Base-by-base conservation (phyloP, 176 grass and related monocot genomes). In the Pontederia crassipes region DNA sequence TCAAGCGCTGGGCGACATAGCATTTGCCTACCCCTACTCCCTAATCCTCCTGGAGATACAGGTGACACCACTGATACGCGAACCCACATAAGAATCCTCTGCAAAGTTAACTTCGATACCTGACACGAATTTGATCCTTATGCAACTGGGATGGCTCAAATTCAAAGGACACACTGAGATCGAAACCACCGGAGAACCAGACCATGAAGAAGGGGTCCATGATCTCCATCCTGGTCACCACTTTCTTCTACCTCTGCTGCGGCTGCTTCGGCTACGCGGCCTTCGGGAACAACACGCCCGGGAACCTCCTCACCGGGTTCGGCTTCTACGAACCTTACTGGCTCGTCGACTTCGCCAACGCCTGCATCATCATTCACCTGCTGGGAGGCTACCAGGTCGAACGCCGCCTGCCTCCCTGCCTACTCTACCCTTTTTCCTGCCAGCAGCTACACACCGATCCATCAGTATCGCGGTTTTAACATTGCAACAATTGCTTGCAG, bases 201-300 rank as follows among this genome's bases (percentile, higher is more conserved):
- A 94, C 84, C 7, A 88, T 94, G 83, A 94, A 85, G 89, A 88
- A 75, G 69, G 80, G 84, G 4, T 81, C 84, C 0, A 72, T 67
- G 45, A 71, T 82, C 59, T 81, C 84, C 3, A 82, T 94, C 66
- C 51, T 88, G 8, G 63, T 88, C 58, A 94, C 84, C 12, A 88
- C 84, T 2, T 94, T 85, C 81, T 94, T 92, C 80, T 92, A 92
- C 75, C 79, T 92, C 55, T 87, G 83, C 65, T 92, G 88, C 47
- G 88, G 80, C n/a, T 92, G 83, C 78, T 92, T 87, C 28, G 88
- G 88, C 67, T 92, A 87, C n/a, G 80, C 88, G 2, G 83, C 83
- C 62, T 92, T 87, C 14, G 88, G 88, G 0, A 75, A 73, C 62
- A 74, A 80, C n/a, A 79, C 83, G 8, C 88, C 83, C 1, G 83